A percentile compares a stretch with the other conserved stretches of the same genome.
Evolutionary conservation across 1,284 basidiomycete genomes (phyloP).

Genomic region (Trichosporon asahii): DNA sequence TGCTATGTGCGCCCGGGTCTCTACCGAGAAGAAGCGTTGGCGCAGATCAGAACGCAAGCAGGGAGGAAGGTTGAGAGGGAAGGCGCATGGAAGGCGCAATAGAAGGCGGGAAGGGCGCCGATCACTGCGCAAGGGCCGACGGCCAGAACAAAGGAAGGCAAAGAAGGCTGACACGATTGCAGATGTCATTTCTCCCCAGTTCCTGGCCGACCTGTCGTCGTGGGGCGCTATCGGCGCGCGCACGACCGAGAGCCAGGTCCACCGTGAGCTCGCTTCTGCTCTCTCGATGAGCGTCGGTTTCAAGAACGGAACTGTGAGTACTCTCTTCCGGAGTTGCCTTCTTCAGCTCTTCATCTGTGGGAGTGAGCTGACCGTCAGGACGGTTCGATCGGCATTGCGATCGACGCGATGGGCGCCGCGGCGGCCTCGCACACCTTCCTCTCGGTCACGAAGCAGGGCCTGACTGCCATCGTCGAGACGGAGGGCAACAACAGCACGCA

Average conservation of each 20-base stretch:
- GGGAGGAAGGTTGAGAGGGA: background rate
- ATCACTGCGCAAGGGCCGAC: background rate
- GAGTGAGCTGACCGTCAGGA: conserved; percentile 38
- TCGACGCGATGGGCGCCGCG: conserved; percentile 88
- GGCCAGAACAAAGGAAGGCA: background rate
- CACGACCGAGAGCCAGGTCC: conserved; percentile 91
- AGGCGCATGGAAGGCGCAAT: background rate
- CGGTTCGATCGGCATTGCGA: conserved; percentile 71
- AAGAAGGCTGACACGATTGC: background rate
- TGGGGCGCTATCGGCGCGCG: conserved; percentile 98
- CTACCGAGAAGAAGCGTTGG: background rate
- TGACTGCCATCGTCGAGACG: conserved; percentile 88
- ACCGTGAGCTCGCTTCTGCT: conserved; percentile 85
- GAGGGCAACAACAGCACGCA: conserved; percentile 56
- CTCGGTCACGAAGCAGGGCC: conserved; percentile 85
- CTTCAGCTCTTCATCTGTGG: no score
- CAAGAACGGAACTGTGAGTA: conserved; percentile 56
- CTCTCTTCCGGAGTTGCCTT: no score
- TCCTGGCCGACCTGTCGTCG: conserved; percentile 66
- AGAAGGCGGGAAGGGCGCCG: background rate
- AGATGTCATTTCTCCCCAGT: conserved; percentile 66
- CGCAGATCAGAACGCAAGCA: no score
- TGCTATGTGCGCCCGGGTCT: background rate
- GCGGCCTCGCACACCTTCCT: conserved; percentile 85
- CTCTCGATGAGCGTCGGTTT: conserved; percentile 84